phyloP scores from a whole-genome alignment of 2,329 filamentous ascomycete genomes.

The Calonectria naviculata region DNA sequence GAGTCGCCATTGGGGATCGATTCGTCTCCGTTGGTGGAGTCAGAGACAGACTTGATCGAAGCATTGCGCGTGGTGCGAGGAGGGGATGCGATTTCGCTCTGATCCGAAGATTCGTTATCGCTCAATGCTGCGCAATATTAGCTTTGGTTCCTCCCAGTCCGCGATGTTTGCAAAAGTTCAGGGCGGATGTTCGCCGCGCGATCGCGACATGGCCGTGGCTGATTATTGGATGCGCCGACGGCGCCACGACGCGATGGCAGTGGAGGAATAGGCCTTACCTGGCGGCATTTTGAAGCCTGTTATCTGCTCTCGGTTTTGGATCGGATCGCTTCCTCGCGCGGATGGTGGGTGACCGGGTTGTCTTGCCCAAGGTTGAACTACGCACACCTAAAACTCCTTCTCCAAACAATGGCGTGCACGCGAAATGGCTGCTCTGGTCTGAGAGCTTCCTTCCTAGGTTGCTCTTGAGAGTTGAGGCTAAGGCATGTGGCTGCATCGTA shows the following conservation, averaged over 20 bases:
- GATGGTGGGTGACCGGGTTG: neutral
- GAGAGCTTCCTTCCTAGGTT: neutral
- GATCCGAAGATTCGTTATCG: conserved; percentile 50
- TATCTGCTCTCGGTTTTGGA: neutral
- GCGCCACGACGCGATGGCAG: neutral
- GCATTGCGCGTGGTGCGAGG: conserved; percentile 36
- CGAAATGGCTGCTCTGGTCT: neutral
- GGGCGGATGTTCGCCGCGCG: neutral
- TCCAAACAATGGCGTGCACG: neutral
- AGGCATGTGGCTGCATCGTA: neutral
- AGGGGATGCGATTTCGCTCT: conserved; percentile 39
- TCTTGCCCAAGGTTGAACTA: neutral
- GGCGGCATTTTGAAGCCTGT: conserved; percentile 37
- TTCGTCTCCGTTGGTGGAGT: conserved; percentile 36
- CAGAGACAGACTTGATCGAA: conserved; percentile 30
- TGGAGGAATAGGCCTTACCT: conserved; percentile 30
- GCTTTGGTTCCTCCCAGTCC: conserved; percentile 8
- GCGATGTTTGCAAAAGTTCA: conserved; percentile 10
- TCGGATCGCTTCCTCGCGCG: neutral
- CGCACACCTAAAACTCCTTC: neutral
- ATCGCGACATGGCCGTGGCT: conserved; percentile 18
- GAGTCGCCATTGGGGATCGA: conserved; percentile 40
- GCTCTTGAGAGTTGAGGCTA: neutral
- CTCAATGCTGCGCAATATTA: conserved; percentile 48
- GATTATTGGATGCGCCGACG: conserved; percentile 9